Percentiles rank a stretch among this genome's conserved stretches.
Conservation (phyloP, 805 yeast species). For the Hemisphaericaspora nanyangensis region DNA sequence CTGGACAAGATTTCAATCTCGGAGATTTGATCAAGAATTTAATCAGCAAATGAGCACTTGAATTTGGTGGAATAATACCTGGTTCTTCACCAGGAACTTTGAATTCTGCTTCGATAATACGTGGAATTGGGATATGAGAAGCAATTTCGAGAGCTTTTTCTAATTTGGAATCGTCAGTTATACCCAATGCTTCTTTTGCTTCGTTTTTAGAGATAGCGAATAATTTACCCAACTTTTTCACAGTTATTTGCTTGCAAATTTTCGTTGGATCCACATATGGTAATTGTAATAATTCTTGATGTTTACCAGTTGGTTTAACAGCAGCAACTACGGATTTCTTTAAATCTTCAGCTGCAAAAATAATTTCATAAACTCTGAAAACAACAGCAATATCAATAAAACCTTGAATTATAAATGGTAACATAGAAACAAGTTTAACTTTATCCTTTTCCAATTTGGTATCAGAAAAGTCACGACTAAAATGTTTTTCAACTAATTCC, state of each 20-base stretch:
- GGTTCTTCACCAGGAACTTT: constrained; percentile 81
- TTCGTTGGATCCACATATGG: constrained; percentile 61
- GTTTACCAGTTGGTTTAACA: constrained; percentile 47
- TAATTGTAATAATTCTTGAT: constrained; percentile 72
- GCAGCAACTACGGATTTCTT: constrained; percentile 76
- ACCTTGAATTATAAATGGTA: constrained; percentile 66
- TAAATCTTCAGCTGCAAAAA: constrained; percentile 58
- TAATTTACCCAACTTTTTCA: constrained; percentile 66
- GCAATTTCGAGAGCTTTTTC: constrained; percentile 54
- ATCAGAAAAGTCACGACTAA: constrained; percentile 45
- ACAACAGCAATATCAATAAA: constrained; percentile 76
- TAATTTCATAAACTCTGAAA: constrained; percentile 69
- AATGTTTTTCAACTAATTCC: constrained; percentile 51
- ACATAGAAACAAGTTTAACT: constrained; percentile 55
- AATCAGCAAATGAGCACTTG: constrained; percentile 70
- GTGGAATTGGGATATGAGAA: constrained; percentile 60
- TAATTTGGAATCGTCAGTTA: constrained; percentile 43
- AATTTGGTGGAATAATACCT: constrained; percentile 55
- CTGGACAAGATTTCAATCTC: constrained; percentile 55
- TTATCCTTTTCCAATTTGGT: constrained; percentile 34
- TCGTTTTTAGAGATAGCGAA: constrained; percentile 56
- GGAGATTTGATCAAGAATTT: constrained; percentile 77
- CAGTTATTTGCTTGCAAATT: constrained; percentile 39
- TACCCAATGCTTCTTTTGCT: constrained; percentile 54
- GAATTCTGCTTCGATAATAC: constrained; percentile 67